Percentiles rank a stretch among this genome's conserved stretches.
Conservation (phyloP, 257 asterid species). For the Solanum commersonii region DNA sequence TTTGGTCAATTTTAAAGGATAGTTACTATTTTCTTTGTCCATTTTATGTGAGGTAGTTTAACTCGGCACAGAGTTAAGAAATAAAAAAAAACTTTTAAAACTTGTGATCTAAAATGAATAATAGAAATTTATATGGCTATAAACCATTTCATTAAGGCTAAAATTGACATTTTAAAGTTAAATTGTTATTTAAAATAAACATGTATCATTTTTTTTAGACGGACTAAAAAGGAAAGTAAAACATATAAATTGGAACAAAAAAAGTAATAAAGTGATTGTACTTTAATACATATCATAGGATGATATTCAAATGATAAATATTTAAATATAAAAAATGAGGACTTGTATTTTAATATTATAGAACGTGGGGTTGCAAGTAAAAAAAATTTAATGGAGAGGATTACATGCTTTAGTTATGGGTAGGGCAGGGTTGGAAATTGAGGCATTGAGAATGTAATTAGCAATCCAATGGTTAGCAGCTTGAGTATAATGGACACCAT, state of each 20-base stretch:
- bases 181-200: no score
- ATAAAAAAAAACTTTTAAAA: no score
- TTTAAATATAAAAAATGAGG: no score
- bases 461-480: constrained; percentile 15
- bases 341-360: not conserved
- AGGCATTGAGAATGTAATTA: not conserved
- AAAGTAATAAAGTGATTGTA: no score
- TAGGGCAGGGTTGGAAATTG: constrained; percentile 5
- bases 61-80: no score
- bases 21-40: not conserved
- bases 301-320: not conserved
- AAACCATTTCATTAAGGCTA: no score
- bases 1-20: not conserved
- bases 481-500: constrained; percentile 7
- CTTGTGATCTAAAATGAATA: not conserved
- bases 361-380: not conserved
- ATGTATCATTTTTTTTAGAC: no score
- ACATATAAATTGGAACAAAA: no score
- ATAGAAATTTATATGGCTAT: not conserved
- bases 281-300: not conserved
- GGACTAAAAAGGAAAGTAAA: no score
- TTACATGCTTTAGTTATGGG: not conserved
- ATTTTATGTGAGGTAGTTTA: not conserved
- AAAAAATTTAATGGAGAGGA: not conserved
- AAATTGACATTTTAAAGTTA: not conserved